Percentiles rank a stretch among this genome's conserved stretches.
Conservation (phyloP, 176 grass and related monocot species). For the Oryza meridionalis region DNA sequence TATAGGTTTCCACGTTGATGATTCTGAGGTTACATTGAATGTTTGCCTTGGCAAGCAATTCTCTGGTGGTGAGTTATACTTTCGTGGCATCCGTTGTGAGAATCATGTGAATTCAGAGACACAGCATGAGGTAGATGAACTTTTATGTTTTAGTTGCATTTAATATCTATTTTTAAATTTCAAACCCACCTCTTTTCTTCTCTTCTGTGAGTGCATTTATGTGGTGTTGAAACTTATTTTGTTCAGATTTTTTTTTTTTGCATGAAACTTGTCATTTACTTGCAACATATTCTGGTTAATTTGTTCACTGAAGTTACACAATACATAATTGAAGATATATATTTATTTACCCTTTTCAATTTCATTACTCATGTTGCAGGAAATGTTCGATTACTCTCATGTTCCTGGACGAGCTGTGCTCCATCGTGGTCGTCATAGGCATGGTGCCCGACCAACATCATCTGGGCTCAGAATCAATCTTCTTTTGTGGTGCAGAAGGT, state of each 20-base stretch:
- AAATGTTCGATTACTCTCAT: constrained; percentile 91
- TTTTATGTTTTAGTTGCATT: neutral
- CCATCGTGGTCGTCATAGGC: constrained; percentile 89
- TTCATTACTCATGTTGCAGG: constrained; percentile 45
- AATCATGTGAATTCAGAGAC: constrained; percentile 97
- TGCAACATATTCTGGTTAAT: neutral
- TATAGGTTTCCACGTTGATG: constrained; percentile 98
- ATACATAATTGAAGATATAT: neutral
- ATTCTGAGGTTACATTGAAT: constrained; percentile 97
- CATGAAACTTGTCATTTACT: constrained; percentile 23
- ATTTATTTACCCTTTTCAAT: neutral
- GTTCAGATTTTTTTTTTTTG: neutral
- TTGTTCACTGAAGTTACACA: constrained; percentile 7
- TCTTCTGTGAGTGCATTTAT: neutral
- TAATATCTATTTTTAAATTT: neutral
- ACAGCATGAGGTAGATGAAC: constrained; percentile 65
- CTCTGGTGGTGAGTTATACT: constrained; percentile 93
- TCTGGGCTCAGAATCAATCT: constrained; percentile 92
- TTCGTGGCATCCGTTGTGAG: constrained; percentile 89
- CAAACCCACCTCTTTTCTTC: neutral
- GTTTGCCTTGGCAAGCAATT: constrained; percentile 98
- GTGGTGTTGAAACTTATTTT: neutral
- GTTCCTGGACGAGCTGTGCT: constrained; percentile 82
- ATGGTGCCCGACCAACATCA: constrained; percentile 83
- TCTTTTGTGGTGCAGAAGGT: constrained; percentile 98